phyloP scores from a whole-genome alignment of 1,284 basidiomycete species.

The Hemileia vastatrix region DNA sequence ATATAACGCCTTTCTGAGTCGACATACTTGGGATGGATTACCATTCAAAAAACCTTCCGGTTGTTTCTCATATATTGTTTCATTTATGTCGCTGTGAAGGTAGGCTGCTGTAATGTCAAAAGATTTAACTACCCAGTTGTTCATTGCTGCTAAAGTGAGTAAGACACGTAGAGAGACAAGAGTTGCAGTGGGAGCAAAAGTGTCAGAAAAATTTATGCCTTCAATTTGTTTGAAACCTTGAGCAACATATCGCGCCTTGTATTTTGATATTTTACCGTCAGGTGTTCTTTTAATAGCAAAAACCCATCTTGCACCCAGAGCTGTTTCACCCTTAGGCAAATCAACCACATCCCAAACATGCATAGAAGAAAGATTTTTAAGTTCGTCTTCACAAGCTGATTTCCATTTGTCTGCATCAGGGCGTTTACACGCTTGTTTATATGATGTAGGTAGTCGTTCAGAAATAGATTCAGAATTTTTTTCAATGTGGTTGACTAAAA shows the following conservation, averaged over 20 bases:
- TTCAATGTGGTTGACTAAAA: too few relatives aligned
- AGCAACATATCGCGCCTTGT: neutral
- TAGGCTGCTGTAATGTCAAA: constrained; percentile 1
- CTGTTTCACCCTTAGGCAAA: too few relatives aligned
- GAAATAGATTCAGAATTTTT: too few relatives aligned
- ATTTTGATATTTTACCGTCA: neutral
- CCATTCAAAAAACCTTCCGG: neutral
- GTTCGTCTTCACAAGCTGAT: too few relatives aligned
- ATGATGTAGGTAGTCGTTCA: too few relatives aligned
- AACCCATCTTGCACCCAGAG: too few relatives aligned
- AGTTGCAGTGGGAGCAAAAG: neutral
- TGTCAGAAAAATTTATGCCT: neutral
- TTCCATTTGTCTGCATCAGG: too few relatives aligned
- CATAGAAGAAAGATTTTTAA: too few relatives aligned
- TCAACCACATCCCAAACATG: too few relatives aligned
- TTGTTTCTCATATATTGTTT: constrained; percentile 1
- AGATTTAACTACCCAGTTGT: neutral
- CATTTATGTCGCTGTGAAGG: neutral
- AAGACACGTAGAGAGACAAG: neutral
- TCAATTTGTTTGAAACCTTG: neutral
- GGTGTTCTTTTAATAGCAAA: neutral
- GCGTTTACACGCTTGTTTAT: too few relatives aligned
- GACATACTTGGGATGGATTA: neutral
- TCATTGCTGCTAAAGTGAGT: neutral
- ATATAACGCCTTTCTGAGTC: constrained; percentile 4